These are phyloP conservation scores for Podila verticillata DNA, from an alignment of 192 early-diverging fungal species.

Conservation along the genomic window DNA sequence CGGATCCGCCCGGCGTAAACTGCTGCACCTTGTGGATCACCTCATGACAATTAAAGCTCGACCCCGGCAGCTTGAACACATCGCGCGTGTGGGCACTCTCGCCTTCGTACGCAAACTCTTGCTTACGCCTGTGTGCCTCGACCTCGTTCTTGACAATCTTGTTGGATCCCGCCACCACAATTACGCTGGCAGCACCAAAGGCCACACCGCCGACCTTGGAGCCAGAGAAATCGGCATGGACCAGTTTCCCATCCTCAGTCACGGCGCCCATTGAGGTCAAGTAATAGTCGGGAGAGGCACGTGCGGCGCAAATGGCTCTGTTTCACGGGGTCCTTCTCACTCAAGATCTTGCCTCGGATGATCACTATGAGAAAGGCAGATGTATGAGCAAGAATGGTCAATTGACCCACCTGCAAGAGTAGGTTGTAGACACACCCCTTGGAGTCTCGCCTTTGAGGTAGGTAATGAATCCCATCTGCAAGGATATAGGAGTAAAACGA, in stretches of 20 bases:
- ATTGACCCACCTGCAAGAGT: neutral
- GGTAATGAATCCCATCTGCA: constrained; percentile 53
- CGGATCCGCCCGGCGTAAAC: constrained; percentile 45
- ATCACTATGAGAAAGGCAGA: constrained; percentile 16
- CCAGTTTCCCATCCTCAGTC: constrained; percentile 49
- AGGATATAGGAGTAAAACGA: too few relatives aligned
- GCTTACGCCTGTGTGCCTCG: constrained; percentile 31
- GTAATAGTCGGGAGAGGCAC: constrained; percentile 46
- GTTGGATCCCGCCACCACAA: constrained; percentile 50
- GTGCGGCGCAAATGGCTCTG: constrained; percentile 41
- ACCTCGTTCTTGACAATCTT: constrained; percentile 55
- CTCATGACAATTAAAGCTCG: constrained; percentile 25
- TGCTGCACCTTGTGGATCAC: constrained; percentile 24
- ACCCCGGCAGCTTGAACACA: constrained; percentile 40
- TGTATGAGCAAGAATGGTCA: too few relatives aligned
- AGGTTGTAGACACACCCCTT: neutral
- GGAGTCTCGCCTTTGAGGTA: constrained; percentile 52
- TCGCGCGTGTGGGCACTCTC: constrained; percentile 50
- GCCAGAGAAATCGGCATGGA: constrained; percentile 40
- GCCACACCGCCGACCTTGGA: constrained; percentile 49
- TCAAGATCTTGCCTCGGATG: constrained; percentile 39
- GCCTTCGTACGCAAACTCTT: constrained; percentile 30
- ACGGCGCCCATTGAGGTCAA: constrained; percentile 44
- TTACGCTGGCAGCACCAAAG: constrained; percentile 39
- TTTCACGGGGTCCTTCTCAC: constrained; percentile 43